phyloP scores from a whole-genome alignment of 352 stramenopile species.

The Pythium folliculosum region DNA sequence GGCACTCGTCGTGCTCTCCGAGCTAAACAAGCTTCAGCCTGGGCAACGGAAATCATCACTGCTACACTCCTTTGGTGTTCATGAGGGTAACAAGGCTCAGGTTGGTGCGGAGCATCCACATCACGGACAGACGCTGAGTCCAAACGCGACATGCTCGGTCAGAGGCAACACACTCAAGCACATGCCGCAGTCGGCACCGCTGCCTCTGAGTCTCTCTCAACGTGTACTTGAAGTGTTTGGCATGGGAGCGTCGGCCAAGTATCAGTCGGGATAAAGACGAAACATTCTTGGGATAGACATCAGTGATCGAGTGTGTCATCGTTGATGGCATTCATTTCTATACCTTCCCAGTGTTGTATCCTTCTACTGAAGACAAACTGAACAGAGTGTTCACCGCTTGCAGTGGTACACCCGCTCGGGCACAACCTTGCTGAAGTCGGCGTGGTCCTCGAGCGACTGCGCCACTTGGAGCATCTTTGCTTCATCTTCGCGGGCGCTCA shows the following conservation, averaged over 20 bases:
- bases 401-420: constrained; percentile 55
- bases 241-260: neutral
- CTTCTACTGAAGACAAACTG: neutral
- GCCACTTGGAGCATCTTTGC: constrained; percentile 63
- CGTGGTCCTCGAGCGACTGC: constrained; percentile 59
- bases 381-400: constrained; percentile 22
- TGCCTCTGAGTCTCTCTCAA: neutral
- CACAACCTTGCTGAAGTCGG: constrained; percentile 46
- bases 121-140: constrained; percentile 10
- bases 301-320: neutral
- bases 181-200: neutral
- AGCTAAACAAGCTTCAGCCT: constrained; percentile 12
- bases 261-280: neutral
- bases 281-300: too few species aligned
- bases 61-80: neutral
- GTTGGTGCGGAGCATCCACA: constrained; percentile 7
- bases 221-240: constrained; percentile 5
- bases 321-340: neutral
- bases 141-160: constrained; percentile 26
- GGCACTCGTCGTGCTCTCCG: constrained; percentile 30
- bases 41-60: constrained; percentile 3
- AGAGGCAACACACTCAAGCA: constrained; percentile 29
- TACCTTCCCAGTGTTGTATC: neutral
- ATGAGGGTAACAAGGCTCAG: neutral
- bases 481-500: constrained; percentile 66